Conservation (phyloP, 2,329 filamentous ascomycete species). For the Xylariaceae sp. region DNA sequence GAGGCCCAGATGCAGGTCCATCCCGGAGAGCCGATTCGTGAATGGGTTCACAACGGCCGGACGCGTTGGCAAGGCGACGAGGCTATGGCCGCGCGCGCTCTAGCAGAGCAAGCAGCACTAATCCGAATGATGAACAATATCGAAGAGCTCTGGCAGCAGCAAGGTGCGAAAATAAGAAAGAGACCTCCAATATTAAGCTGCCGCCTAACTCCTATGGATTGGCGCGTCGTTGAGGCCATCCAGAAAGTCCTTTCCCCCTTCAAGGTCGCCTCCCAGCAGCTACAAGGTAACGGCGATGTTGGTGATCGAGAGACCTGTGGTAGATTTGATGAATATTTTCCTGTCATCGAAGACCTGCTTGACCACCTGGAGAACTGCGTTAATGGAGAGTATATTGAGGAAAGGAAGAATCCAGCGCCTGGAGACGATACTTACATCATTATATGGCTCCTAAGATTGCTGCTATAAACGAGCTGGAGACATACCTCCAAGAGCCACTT, state of each 20-base stretch:
- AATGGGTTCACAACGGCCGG: not conserved
- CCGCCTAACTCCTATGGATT: not conserved
- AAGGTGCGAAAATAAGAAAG: not conserved
- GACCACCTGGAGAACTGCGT: conserved; percentile 4
- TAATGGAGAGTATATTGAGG: too few species aligned
- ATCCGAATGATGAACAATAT: not conserved
- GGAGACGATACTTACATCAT: too few species aligned
- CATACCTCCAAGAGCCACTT: too few species aligned
- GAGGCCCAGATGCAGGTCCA: not conserved
- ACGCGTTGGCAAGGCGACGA: not conserved
- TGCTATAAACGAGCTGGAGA: too few species aligned
- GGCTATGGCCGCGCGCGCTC: not conserved
- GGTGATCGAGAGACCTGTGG: not conserved
- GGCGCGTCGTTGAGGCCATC: not conserved
- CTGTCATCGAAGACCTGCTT: conserved; percentile 2
- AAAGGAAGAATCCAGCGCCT: too few species aligned
- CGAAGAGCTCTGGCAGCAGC: not conserved
- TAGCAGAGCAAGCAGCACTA: not conserved
- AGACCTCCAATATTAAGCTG: not conserved
- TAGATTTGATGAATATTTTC: conserved; percentile 1
- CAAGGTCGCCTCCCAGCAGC: not conserved
- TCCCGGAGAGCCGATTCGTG: not conserved
- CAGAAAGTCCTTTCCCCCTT: not conserved
- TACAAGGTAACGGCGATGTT: not conserved
- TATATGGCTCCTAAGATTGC: too few species aligned